Evolutionary conservation across 2,329 filamentous ascomycete genomes (phyloP), one percentile per base, ranked within the genome.

Genomic region (Hymenoscyphus repandus): DNA sequence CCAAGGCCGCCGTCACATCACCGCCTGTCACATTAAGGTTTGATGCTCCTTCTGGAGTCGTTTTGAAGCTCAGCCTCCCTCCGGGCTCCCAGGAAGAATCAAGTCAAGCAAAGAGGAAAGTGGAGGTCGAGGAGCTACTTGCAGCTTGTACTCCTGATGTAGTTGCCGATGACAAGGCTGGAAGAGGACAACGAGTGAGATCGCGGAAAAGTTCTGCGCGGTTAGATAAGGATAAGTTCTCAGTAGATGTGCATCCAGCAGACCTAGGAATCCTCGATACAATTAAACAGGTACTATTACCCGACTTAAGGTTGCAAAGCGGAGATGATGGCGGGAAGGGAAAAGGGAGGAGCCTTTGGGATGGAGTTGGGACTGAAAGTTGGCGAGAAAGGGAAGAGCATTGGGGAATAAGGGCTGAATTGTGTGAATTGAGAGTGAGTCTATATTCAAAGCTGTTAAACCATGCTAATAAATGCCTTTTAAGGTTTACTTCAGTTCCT

Each of bases 351-450:
- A 42, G 13, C 47, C 54, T 2, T 13, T 43, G 53, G 50, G 42
- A 45, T 34, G 31, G 20, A 13, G 22, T 31, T 13, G 43, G 32
- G 11, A 39, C 43, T 1, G 68, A 69, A 0, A 66, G 57, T 1
- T 52, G 60, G 3, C 58, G 65, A 20, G 47, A 45, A 15, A 45
- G 53, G 20, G 37, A 42, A 9, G 49, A 58, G 30, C 49, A 54
- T 39, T 54, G 51, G 0, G 69, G 69, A 6, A 63, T 82, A 1
- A 64, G 63, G 3, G 77, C 77, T 0, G 77, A 82, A 63, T 64
- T 83, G 1, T 81, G 80, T 60, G 80, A 80, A 53, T 62, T 82
- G 15, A 82, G 82, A 56, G 73, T 78, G 47, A 40, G 62, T 55
- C 5, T 6, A 18, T 12, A n/a, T 31, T 11, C 12, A 7, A 34